phyloP scores from a whole-genome alignment of 2,329 filamentous ascomycete genomes.

The Microsporum audouinii region DNA sequence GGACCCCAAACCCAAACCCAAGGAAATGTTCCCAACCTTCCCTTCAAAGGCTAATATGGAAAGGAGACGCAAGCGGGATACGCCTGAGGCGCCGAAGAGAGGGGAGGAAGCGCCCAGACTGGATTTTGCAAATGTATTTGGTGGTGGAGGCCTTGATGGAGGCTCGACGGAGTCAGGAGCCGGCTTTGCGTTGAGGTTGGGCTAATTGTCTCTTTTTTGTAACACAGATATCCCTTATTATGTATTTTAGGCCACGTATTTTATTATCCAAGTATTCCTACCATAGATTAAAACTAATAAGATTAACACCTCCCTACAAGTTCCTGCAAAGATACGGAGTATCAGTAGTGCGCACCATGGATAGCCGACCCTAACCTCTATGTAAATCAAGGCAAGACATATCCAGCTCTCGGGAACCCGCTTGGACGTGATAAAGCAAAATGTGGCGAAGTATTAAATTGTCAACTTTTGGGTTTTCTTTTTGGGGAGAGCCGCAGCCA shows the following conservation, averaged over 20 bases:
- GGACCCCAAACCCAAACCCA: constrained; percentile 78
- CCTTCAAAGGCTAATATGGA: constrained; percentile 92
- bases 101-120: constrained; percentile 55
- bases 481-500: background rate
- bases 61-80: constrained; percentile 57
- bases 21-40: constrained; percentile 92
- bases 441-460: background rate
- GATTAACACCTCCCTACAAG: no score
- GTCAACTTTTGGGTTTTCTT: background rate
- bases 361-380: no score
- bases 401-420: no score
- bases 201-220: constrained; percentile 17
- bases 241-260: no score
- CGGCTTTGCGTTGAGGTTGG: constrained; percentile 50
- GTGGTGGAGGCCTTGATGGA: constrained; percentile 49
- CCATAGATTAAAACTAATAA: no score
- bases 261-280: no score
- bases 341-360: no score
- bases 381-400: no score
- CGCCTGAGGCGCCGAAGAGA: constrained; percentile 71
- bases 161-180: constrained; percentile 51
- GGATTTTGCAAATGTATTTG: constrained; percentile 63
- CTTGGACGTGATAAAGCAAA: no score
- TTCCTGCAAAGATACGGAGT: no score
- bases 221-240: no score